These are phyloP conservation scores for Verticillium isaacii DNA, from an alignment of 2,329 filamentous ascomycete species.

Conservation along the genomic window DNA sequence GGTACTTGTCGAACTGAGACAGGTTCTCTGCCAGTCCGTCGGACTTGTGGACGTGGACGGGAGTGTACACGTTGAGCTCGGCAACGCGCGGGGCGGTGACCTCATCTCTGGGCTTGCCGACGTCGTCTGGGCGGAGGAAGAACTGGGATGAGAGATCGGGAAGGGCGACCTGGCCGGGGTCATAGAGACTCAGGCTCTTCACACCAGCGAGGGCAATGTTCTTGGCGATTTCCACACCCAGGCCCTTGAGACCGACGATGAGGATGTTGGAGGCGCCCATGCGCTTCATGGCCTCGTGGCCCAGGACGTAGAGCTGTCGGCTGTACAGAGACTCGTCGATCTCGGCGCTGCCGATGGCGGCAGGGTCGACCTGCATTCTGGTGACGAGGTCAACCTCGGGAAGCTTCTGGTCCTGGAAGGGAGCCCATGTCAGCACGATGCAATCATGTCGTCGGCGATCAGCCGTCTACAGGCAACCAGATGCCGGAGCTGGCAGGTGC, in stretches of 20 bases:
- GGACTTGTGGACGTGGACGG: slow-evolving; percentile 71
- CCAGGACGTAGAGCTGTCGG: slow-evolving; percentile 67
- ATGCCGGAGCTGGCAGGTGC: not conserved
- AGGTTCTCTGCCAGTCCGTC: slow-evolving; percentile 69
- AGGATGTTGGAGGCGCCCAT: slow-evolving; percentile 97
- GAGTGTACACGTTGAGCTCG: slow-evolving; percentile 95
- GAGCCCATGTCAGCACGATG: not conserved
- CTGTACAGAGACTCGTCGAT: slow-evolving; percentile 73
- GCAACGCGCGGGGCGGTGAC: slow-evolving; percentile 85
- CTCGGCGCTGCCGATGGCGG: slow-evolving; percentile 48
- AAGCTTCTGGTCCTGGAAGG: slow-evolving; percentile 43
- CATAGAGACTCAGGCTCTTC: slow-evolving; percentile 92
- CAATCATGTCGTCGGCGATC: not conserved
- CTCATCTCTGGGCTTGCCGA: slow-evolving; percentile 85
- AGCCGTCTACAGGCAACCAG: not conserved
- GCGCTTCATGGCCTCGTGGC: slow-evolving; percentile 91
- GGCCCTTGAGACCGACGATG: slow-evolving; percentile 83
- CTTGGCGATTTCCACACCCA: slow-evolving; percentile 98
- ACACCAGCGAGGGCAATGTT: slow-evolving; percentile 97
- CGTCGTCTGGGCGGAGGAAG: slow-evolving; percentile 83
- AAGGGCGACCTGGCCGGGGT: slow-evolving; percentile 78
- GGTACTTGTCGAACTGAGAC: slow-evolving; percentile 80
- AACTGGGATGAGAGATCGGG: slow-evolving; percentile 95
- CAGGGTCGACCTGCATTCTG: slow-evolving; percentile 61
- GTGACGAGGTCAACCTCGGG: slow-evolving; percentile 59